These are phyloP conservation scores for Xylaria cubensis DNA, from an alignment of 495 filamentous ascomycete genomes.

Conservation along the genomic window DNA sequence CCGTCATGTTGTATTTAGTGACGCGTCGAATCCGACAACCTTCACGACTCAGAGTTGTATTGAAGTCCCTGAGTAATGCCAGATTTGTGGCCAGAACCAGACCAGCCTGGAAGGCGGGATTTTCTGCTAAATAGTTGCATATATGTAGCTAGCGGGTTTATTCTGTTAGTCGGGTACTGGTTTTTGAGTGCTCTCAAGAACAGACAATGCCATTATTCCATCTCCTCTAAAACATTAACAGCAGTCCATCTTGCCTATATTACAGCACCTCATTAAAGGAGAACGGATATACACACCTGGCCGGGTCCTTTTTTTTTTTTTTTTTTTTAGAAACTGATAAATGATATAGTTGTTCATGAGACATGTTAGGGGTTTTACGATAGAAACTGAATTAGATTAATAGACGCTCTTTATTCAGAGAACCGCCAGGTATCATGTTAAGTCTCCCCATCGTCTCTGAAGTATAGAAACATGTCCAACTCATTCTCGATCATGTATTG, in stretches of 20 bases:
- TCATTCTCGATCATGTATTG: not conserved
- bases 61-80: not conserved
- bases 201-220: too few relatives aligned
- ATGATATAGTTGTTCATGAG: too few relatives aligned
- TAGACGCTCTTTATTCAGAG: too few relatives aligned
- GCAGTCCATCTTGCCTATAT: too few relatives aligned
- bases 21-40: not conserved
- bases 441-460: not conserved
- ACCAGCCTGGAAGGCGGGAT: not conserved
- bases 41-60: not conserved
- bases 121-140: not conserved
- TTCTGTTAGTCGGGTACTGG: not conserved
- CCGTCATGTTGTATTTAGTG: conserved; percentile 17
- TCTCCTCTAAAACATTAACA: too few relatives aligned
- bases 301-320: too few relatives aligned
- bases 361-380: too few relatives aligned
- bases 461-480: not conserved
- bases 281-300: too few relatives aligned
- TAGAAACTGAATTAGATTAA: too few relatives aligned
- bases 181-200: too few relatives aligned
- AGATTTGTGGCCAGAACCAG: not conserved
- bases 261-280: too few relatives aligned
- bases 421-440: not conserved
- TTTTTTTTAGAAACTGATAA: too few relatives aligned
- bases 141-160: not conserved